Conservation (phyloP, 768 basidiomycete species). For the Rhizopogon vesiculosus region DNA sequence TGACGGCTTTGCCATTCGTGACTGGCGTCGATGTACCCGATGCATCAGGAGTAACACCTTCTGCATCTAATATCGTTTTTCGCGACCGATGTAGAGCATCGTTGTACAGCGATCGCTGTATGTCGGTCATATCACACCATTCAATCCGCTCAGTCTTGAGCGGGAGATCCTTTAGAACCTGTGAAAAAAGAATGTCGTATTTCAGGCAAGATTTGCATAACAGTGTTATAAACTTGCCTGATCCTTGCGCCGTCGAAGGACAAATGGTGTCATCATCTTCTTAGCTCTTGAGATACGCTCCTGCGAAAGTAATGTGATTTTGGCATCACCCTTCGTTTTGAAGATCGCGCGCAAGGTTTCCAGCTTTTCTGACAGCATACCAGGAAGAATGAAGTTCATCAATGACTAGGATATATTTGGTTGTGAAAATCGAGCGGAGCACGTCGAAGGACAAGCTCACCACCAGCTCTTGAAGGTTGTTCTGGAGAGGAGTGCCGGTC, state of each 20-base stretch:
- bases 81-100: conserved; percentile 83
- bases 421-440: conserved; percentile 3
- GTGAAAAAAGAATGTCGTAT: conserved; percentile 1
- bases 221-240: conserved; percentile 46
- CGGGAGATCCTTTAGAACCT: conserved; percentile 93
- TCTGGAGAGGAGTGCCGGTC: conserved; percentile 94
- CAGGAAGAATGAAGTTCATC: conserved; percentile 95
- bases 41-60: conserved; percentile 16
- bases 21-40: conserved; percentile 29
- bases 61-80: conserved; percentile 64
- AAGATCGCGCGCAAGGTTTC: conserved; percentile 88
- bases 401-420: conserved; percentile 59
- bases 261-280: conserved; percentile 99
- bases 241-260: conserved; percentile 93
- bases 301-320: conserved; percentile 82
- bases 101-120: conserved; percentile 80
- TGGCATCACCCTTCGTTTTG: conserved; percentile 93
- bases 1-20: conserved; percentile 19
- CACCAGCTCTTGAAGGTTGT: conserved; percentile 86
- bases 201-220: neutral
- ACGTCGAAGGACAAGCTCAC: conserved; percentile 39
- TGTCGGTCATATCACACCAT: conserved; percentile 88
- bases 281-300: conserved; percentile 94
- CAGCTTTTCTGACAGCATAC: conserved; percentile 76
- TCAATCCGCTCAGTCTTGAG: conserved; percentile 90